phyloP scores from a whole-genome alignment of 139 green algal genomes.

The Coelastrella sp. region DNA sequence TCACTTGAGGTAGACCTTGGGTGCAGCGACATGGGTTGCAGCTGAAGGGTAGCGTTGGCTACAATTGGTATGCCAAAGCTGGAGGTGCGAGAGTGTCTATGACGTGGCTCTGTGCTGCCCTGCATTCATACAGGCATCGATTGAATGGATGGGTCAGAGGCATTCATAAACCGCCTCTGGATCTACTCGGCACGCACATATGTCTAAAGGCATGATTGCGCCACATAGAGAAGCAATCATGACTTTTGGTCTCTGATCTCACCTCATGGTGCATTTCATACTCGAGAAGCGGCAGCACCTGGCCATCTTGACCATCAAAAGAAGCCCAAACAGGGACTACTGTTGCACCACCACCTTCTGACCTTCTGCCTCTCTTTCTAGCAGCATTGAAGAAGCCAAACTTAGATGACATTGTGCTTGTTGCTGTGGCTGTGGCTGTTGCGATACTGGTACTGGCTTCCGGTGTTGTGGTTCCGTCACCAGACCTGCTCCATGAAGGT shows the following conservation, averaged over 20 bases:
- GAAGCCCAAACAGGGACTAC: conserved; percentile 17
- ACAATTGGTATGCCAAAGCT: background rate
- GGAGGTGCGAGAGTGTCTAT: background rate
- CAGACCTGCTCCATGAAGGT: background rate
- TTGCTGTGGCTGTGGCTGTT: background rate
- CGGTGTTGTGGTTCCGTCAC: background rate
- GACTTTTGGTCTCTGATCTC: background rate
- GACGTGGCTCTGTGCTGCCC: background rate
- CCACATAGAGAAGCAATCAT: background rate
- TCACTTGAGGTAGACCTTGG: background rate
- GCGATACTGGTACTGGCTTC: background rate
- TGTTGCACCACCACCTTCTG: background rate
- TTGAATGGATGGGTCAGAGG: background rate
- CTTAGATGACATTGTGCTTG: background rate
- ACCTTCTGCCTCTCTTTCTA: conserved; percentile 1
- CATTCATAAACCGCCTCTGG: background rate
- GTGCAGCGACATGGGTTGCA: background rate
- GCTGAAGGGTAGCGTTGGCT: background rate
- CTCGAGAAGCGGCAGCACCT: conserved; percentile 3
- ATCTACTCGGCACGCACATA: background rate
- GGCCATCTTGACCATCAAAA: background rate
- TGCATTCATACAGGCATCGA: background rate
- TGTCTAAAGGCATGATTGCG: background rate
- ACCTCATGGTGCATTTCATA: conserved; percentile 4
- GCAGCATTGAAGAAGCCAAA: conserved; percentile 22